Evolutionary conservation across 2,329 filamentous ascomycete species (phyloP), one percentile per base, ranked within the genome.

Genomic region (Aspergillus aculeatinus): DNA sequence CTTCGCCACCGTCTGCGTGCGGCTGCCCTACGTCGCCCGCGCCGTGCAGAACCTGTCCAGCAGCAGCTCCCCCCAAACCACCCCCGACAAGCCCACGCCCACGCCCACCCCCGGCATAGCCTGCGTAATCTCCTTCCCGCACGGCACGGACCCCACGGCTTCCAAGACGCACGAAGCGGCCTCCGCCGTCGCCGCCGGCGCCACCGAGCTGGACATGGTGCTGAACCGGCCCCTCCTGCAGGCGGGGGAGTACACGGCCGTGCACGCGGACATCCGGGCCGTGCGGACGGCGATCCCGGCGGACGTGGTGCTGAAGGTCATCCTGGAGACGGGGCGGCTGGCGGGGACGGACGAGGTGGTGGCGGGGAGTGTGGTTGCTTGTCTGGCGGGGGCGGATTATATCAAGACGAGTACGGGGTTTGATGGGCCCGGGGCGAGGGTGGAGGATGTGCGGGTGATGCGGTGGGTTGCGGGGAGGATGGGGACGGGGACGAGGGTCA

Each of bases 401-500:
- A 81, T 87, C 62, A 87, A 87, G 74, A 87, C 85, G 0, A 82
- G 80, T 31, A 87, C 85, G 1, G 85, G 85, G 1, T 86, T 86
- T 70, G 79, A 81, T 53, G 85, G 84, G 0, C 74, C 76, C 1
- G 84, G 84, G 9, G 85, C 85, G 0, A 81, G 69, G 39, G 73
- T 80, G 16, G 79, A 82, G 55, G 74, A 84, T 65, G 82, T 87
- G 25, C 72, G 77, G 52, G 68, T 85, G 29, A 87, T 87, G 85
- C 76, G 78, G 12, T 76, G 77, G 10, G 79, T 78, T 3, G 80
- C 80, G 11, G 77, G 81, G 64, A 39, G 69, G 31, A 66, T 83
- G n/a, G 76, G 75, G 58, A 63, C 70, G 63, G 65, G 71, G 53
- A 66, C 83, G 74, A 74, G 80, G 57, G 83, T 87, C 50, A 87